Evolutionary conservation across 2,329 filamentous ascomycete genomes (phyloP).

Genomic region (Xylariales sp.): DNA sequence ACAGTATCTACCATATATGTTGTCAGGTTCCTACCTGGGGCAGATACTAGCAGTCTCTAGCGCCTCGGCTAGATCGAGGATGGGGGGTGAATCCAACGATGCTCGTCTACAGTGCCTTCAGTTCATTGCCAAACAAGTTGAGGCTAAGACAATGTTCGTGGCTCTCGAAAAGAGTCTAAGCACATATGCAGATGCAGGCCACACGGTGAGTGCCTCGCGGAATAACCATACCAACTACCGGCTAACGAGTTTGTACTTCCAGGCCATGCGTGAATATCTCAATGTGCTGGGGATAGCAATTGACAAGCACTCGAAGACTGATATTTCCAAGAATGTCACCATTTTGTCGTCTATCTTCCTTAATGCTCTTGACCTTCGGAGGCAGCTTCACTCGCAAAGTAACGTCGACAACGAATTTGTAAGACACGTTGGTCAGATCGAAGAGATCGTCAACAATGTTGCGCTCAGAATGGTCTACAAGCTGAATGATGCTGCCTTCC

Average conservation of each 20-base stretch:
- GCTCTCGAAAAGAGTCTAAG: conserved; percentile 79
- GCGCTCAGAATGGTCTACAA: conserved; percentile 94
- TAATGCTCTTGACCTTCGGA: conserved; percentile 72
- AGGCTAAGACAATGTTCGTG: conserved; percentile 80
- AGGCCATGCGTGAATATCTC: conserved; percentile 77
- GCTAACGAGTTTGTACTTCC: conserved; percentile 49
- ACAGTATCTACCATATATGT: conserved; percentile 88
- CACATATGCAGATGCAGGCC: conserved; percentile 70
- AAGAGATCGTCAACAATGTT: conserved; percentile 74
- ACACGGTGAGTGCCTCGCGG: conserved; percentile 63
- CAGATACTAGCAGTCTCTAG: conserved; percentile 78
- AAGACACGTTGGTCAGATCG: conserved; percentile 68
- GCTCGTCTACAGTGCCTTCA: conserved; percentile 76
- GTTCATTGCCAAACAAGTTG: conserved; percentile 80
- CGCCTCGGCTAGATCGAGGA: conserved; percentile 71
- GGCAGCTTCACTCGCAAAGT: conserved; percentile 62
- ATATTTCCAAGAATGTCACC: conserved; percentile 79
- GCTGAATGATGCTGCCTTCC: conserved; percentile 92
- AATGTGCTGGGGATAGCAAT: conserved; percentile 77
- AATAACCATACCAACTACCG: background rate
- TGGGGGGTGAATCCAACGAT: conserved; percentile 72
- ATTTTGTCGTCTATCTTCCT: conserved; percentile 75
- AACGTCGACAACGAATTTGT: conserved; percentile 56
- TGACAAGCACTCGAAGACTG: conserved; percentile 80
- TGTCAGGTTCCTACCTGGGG: conserved; percentile 79